Percentiles rank a stretch among this genome's conserved stretches.
phyloP scores from a whole-genome alignment of 2,329 filamentous ascomycete genomes.

The Trichoderma koningiopsis region DNA sequence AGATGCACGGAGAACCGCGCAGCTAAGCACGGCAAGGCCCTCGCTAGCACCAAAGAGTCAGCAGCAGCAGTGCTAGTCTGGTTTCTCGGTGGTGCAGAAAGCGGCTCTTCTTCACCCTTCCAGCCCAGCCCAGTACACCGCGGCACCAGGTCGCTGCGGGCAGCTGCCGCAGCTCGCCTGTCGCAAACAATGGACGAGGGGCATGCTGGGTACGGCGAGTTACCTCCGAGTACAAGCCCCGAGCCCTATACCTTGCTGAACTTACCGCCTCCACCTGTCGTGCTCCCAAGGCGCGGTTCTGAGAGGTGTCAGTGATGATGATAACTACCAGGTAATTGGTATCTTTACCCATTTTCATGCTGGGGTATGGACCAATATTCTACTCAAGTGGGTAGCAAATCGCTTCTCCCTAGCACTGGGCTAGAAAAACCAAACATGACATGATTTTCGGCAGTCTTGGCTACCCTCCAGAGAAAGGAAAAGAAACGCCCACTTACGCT shows the following conservation, averaged over 20 bases:
- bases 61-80: constrained; percentile 10
- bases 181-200: constrained; percentile 11
- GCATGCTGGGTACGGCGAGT: not conserved
- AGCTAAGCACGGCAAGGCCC: constrained; percentile 7
- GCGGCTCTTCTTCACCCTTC: not conserved
- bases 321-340: not conserved
- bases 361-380: not conserved
- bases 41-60: constrained; percentile 7
- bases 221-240: not conserved
- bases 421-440: not conserved
- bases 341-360: not conserved
- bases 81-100: not conserved
- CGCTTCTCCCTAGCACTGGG: not conserved
- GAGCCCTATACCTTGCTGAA: not conserved
- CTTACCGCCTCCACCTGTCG: not conserved
- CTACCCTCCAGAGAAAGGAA: not conserved
- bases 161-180: constrained; percentile 9
- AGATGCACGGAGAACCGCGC: not conserved
- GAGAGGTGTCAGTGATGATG: not conserved
- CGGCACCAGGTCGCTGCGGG: not conserved
- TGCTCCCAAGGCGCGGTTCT: not conserved
- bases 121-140: not conserved
- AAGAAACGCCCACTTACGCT: not conserved
- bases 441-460: not conserved
- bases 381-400: not conserved